These are phyloP conservation scores for Cadophora luteo-olivacea DNA, from an alignment of 2,329 filamentous ascomycete genomes.

Conservation along the genomic window DNA sequence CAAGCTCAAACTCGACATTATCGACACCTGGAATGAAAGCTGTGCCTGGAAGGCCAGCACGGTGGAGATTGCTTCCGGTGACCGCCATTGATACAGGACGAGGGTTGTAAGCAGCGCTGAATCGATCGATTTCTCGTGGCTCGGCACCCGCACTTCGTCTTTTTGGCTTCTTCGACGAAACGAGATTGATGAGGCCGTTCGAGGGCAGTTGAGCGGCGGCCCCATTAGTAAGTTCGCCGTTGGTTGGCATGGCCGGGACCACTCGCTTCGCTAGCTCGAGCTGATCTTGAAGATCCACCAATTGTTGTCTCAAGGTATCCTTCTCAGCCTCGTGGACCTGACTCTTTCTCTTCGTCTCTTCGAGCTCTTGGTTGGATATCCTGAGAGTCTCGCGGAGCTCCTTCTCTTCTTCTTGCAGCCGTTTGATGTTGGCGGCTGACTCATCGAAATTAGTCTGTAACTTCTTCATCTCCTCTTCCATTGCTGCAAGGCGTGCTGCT, in stretches of 20 bases:
- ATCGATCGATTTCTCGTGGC: constrained; percentile 83
- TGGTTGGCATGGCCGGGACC: constrained; percentile 67
- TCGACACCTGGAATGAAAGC: constrained; percentile 83
- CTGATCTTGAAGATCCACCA: constrained; percentile 90
- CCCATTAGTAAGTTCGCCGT: constrained; percentile 73
- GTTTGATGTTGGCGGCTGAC: constrained; percentile 86
- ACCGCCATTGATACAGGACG: constrained; percentile 96
- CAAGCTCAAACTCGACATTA: constrained; percentile 93
- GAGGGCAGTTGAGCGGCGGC: constrained; percentile 59
- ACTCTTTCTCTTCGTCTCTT: constrained; percentile 77
- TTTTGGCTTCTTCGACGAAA: constrained; percentile 97
- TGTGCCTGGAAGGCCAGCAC: constrained; percentile 75
- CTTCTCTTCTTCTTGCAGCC: constrained; percentile 93
- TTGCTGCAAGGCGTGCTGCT: constrained; percentile 84
- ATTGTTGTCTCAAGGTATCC: constrained; percentile 81
- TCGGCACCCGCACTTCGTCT: constrained; percentile 90
- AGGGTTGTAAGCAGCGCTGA: constrained; percentile 92
- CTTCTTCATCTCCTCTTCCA: constrained; percentile 96
- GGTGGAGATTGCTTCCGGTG: constrained; percentile 65
- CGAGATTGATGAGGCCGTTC: constrained; percentile 91
- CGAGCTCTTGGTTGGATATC: constrained; percentile 79
- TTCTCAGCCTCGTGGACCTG: constrained; percentile 85
- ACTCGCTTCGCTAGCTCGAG: constrained; percentile 82
- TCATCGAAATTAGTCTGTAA: constrained; percentile 90
- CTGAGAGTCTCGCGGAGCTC: constrained; percentile 83